A percentile compares a stretch with the other conserved stretches of the same genome.
Conservation (phyloP, 805 yeast species). For the Kuraishia capsulata region DNA sequence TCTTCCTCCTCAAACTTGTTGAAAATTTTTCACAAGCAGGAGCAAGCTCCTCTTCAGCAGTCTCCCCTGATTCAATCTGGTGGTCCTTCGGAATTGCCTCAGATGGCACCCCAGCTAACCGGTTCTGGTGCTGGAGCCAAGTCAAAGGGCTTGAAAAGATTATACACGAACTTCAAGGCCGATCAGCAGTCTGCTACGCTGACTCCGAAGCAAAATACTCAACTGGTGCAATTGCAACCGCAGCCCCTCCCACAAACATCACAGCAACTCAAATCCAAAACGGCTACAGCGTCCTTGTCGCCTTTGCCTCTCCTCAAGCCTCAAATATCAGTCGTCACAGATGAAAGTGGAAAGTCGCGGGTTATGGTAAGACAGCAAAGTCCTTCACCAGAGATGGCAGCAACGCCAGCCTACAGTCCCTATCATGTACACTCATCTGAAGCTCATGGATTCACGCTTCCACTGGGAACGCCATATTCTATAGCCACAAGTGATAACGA, state of each 20-base stretch:
- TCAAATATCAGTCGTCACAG: not conserved
- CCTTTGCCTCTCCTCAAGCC: not conserved
- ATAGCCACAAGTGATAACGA: not conserved
- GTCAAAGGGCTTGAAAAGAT: not conserved
- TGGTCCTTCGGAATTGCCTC: not conserved
- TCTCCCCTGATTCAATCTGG: not conserved
- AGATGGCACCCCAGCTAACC: not conserved
- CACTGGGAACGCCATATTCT: not conserved
- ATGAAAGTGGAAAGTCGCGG: not conserved
- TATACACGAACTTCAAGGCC: not conserved
- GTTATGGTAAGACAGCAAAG: not conserved
- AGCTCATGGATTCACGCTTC: not conserved
- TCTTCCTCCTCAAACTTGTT: not conserved
- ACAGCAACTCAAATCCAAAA: too few species aligned
- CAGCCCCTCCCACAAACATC: too few species aligned
- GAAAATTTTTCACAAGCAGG: not conserved
- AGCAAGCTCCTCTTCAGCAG: not conserved
- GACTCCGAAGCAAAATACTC: too few species aligned
- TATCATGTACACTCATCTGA: too few species aligned
- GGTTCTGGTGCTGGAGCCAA: too few species aligned
- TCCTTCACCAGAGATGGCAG: not conserved
- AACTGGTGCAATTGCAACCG: too few species aligned
- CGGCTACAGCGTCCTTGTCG: too few species aligned
- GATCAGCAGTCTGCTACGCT: not conserved
- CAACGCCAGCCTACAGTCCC: too few species aligned